These are phyloP conservation scores for Colletotrichum echinochloae DNA, from an alignment of 2,329 filamentous ascomycete genomes.

Conservation along the genomic window DNA sequence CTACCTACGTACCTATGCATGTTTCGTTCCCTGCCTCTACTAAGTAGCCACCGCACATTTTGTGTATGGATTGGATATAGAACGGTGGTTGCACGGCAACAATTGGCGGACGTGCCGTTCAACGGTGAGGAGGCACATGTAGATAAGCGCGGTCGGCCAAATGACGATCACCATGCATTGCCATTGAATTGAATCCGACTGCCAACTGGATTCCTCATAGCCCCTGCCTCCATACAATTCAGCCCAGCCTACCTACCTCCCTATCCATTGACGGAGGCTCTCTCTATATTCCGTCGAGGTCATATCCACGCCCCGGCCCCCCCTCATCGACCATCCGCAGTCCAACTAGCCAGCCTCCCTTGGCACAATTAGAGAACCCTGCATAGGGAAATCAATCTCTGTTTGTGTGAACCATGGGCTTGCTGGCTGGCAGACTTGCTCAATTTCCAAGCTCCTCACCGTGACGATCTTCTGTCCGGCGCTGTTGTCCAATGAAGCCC, in stretches of 20 bases:
- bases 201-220: constrained; percentile 10
- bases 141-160: constrained; percentile 33
- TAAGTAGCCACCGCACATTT: too few relatives aligned
- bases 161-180: constrained; percentile 32
- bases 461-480: background rate
- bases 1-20: background rate
- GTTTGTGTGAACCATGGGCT: constrained; percentile 8
- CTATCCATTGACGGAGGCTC: constrained; percentile 17
- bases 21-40: background rate
- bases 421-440: constrained; percentile 15
- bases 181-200: constrained; percentile 12
- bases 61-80: constrained; percentile 6
- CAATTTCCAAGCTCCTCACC: constrained; percentile 30
- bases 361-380: constrained; percentile 37
- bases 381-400: constrained; percentile 25
- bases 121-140: background rate
- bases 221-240: constrained; percentile 21
- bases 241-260: constrained; percentile 20
- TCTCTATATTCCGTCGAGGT: constrained; percentile 17
- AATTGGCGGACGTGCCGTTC: background rate
- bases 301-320: background rate
- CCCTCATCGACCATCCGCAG: background rate
- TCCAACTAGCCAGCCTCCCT: constrained; percentile 33
- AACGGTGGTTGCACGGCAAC: background rate
- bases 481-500: constrained; percentile 22